Conservation (phyloP, 2,329 filamentous ascomycete genomes). For the Davidsoniella eucalypti region DNA sequence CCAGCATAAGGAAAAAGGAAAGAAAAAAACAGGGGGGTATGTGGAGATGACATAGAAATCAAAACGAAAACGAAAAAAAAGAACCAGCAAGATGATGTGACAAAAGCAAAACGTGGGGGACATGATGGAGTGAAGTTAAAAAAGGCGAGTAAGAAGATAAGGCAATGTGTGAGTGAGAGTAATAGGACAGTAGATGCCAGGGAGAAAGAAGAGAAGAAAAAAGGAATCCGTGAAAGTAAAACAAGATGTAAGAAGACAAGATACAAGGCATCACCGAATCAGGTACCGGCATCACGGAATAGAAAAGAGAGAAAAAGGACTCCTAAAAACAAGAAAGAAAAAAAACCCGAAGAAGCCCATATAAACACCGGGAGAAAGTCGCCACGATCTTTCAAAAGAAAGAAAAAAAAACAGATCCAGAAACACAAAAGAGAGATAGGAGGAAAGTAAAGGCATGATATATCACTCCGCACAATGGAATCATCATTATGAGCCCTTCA, state of each 20-base stretch:
- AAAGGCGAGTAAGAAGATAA: conserved; percentile 6
- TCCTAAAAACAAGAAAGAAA: conserved; percentile 1
- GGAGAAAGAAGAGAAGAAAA: not conserved
- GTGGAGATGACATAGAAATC: no score
- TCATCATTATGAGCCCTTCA: no score
- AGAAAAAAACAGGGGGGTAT: not conserved
- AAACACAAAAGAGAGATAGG: conserved; percentile 7
- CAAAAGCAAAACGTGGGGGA: conserved; percentile 10
- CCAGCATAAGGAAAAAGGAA: not conserved
- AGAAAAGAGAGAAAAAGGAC: not conserved
- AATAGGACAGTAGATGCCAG: not conserved
- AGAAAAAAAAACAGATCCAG: conserved; percentile 2
- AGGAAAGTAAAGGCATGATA: conserved; percentile 4
- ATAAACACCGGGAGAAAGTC: conserved; percentile 5
- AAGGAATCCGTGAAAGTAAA: not conserved
- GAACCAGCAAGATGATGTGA: conserved; percentile 7
- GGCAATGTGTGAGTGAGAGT: not conserved
- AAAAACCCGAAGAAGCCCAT: conserved; percentile 3
- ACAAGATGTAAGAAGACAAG: conserved; percentile 1
- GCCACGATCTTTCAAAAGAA: conserved; percentile 8
- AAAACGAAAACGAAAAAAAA: no score
- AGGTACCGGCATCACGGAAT: conserved; percentile 7
- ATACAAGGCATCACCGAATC: conserved; percentile 14
- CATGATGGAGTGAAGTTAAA: conserved; percentile 13
- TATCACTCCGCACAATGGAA: no score